Conservation (phyloP, 176 grass and related monocot genomes). For the Chloris gayana region DNA sequence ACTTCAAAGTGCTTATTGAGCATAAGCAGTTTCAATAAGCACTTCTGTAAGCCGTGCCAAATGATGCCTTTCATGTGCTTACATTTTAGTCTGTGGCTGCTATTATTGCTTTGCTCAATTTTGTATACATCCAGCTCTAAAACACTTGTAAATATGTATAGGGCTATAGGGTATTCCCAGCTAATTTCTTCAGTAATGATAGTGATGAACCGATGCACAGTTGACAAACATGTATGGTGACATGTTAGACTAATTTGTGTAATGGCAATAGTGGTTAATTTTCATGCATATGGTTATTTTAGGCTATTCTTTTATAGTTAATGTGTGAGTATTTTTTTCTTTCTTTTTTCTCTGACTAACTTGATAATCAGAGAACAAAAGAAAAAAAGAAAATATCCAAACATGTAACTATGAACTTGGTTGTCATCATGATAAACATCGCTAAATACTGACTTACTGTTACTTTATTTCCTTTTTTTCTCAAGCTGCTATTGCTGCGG, state of each 20-base stretch:
- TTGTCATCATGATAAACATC: not conserved
- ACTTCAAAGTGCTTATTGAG: no score
- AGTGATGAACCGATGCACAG: not conserved
- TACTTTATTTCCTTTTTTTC: slow-evolving; percentile 12
- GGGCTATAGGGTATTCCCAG: not conserved
- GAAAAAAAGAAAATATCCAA: no score
- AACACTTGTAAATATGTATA: not conserved
- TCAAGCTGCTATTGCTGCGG: slow-evolving; percentile 64
- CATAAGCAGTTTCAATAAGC: no score
- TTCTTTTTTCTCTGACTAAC: not conserved
- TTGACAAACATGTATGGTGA: not conserved
- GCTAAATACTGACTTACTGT: slow-evolving; percentile 10
- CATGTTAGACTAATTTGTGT: not conserved
- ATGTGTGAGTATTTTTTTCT: not conserved
- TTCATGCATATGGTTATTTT: no score
- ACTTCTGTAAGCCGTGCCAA: no score
- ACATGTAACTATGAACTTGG: slow-evolving; percentile 4
- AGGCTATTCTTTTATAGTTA: not conserved
- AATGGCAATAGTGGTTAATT: not conserved
- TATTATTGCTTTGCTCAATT: not conserved
- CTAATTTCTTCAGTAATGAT: not conserved
- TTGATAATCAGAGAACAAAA: not conserved
- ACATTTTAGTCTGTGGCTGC: not conserved
- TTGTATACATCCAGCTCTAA: not conserved
- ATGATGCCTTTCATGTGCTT: not conserved